Evolutionary conservation across 257 asterid species (phyloP).

Genomic region (Schizonepeta tenuifolia): DNA sequence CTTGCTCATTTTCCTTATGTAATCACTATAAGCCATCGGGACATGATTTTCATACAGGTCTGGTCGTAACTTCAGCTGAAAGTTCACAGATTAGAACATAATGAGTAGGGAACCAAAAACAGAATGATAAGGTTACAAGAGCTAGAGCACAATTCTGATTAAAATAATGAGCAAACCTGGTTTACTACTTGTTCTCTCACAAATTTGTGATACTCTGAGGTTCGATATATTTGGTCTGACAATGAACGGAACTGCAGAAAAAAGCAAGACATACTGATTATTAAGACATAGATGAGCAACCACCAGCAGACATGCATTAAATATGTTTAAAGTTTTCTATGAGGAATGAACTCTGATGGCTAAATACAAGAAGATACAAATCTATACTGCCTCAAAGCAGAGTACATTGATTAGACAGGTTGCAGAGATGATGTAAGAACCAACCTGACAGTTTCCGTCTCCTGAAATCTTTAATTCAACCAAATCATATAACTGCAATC

Average conservation of each 20-base stretch:
- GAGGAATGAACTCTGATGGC: background rate
- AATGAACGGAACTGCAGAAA: slow-evolving; percentile 69
- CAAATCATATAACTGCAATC: slow-evolving; percentile 76
- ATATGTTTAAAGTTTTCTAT: background rate
- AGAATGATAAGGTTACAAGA: background rate
- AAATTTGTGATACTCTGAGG: slow-evolving; percentile 73
- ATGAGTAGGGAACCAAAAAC: background rate
- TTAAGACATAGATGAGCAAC: background rate
- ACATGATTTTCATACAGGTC: slow-evolving; percentile 75
- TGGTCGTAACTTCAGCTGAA: slow-evolving; percentile 64
- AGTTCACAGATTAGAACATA: slow-evolving; percentile 25
- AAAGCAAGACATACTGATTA: background rate
- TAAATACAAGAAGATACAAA: background rate
- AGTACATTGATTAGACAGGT: background rate
- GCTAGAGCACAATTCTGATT: background rate
- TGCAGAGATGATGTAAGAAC: slow-evolving; percentile 30
- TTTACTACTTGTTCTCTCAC: slow-evolving; percentile 76
- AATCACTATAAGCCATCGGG: slow-evolving; percentile 73
- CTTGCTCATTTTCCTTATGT: slow-evolving; percentile 77
- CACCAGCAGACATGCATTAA: background rate
- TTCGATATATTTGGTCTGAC: slow-evolving; percentile 94
- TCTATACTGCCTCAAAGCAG: background rate
- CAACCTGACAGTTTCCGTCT: slow-evolving; percentile 95
- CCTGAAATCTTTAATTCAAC: slow-evolving; percentile 79
- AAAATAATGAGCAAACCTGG: slow-evolving; percentile 54